Evolutionary conservation across 1,139 yeast genomes (phyloP).

Genomic region (Magnusiomyces fungicola): DNA sequence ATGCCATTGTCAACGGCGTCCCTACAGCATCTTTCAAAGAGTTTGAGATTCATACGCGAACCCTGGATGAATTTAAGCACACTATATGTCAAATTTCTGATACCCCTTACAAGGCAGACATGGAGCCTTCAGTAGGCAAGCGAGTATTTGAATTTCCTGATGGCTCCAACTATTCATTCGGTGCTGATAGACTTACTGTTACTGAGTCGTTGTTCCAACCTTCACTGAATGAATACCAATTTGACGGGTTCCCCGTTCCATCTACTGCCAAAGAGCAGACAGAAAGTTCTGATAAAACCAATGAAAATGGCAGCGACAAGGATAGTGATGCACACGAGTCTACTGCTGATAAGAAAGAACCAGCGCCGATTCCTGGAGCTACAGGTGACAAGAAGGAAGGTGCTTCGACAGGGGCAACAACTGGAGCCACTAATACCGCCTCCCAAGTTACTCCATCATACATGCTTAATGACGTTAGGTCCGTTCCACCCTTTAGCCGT

Average conservation of each 20-base stretch:
- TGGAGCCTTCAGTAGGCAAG: conserved; percentile 11
- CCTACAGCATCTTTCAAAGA: conserved; percentile 26
- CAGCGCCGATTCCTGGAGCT: conserved; percentile 16
- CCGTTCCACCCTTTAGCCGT: conserved; percentile 13
- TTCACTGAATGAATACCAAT: conserved; percentile 9
- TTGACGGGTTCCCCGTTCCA: conserved; percentile 3
- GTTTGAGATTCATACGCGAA: conserved; percentile 25
- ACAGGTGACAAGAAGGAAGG: conserved; percentile 11
- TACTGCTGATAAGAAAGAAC: conserved; percentile 11
- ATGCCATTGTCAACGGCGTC: conserved; percentile 25
- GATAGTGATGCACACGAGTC: conserved; percentile 12
- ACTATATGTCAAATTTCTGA: conserved; percentile 41
- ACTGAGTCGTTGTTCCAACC: conserved; percentile 68
- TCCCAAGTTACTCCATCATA: conserved; percentile 13
- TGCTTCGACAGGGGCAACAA: neutral
- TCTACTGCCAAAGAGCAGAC: conserved; percentile 14
- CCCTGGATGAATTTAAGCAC: conserved; percentile 59
- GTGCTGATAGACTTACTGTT: conserved; percentile 52
- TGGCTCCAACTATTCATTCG: conserved; percentile 47
- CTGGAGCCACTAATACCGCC: neutral
- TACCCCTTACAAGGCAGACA: conserved; percentile 34
- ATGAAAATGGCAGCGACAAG: conserved; percentile 24
- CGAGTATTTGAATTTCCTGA: conserved; percentile 80
- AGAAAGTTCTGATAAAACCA: conserved; percentile 33
- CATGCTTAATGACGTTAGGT: conserved; percentile 14